Evolutionary conservation across 2,329 filamentous ascomycete species (phyloP), one percentile per base, ranked within the genome.

Genomic region (Grosmannia penicillata): DNA sequence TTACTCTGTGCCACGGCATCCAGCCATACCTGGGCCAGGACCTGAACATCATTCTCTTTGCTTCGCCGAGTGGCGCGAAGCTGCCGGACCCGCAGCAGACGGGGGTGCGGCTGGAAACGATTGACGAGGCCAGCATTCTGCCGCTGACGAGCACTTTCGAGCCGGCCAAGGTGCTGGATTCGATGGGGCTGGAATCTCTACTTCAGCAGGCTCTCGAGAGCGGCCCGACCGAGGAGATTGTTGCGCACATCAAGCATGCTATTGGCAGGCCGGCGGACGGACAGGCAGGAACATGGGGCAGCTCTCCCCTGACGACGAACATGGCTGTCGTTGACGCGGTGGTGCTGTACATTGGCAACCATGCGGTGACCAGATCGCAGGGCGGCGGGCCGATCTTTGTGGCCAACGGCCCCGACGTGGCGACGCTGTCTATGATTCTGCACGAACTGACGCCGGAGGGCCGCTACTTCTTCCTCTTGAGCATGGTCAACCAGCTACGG

Each of bases 401-500:
- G 32, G 56, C 69, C 5, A 70, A 68, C 26, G 75, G 77, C 1
- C 62, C 78, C 7, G 81, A 89, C 47, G 75, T 81, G 26, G 73
- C 73, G 33, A 65, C 91, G 13, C 61, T 98, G 42, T 80, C 80
- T 42, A 77, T 82, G 48, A 68, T 98, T 23, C 72, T 83, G 9
- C 78, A 81, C 49, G 80, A 82, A 44, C 65, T 93, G 28, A 67
- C 72, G 28, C 72, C 82, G 1, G 84, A 93, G 57, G 76, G 78
- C 18, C 78, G 87, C 38, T 94, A 94, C 61, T 82, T 84, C 54
- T 66, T 98, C 42, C 60, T 96, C 41, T 77, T 72, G 48, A 83
- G 82, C 47, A 84, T 98, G 53, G 72, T 84, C 41, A 93, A 96
- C 57, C 87, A 96, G 59, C 72, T 98, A 35, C 82, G 91, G 43